Percentiles rank a stretch among this genome's conserved stretches.
Conservation (phyloP, 305 asterid genomes). For the Solanum hybrid region DNA sequence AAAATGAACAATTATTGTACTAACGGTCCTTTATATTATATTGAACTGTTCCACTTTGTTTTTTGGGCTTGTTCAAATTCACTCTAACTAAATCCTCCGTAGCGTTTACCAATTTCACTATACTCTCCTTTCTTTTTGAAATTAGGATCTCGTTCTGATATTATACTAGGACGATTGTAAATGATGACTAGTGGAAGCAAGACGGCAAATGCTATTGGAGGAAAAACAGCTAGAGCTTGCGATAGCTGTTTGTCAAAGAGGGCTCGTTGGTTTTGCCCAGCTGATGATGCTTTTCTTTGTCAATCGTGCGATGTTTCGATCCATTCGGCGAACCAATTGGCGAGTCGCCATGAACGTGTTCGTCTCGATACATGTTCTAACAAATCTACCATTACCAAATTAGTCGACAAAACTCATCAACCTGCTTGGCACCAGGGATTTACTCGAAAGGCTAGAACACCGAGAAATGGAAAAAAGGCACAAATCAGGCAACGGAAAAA, state of each 20-base stretch:
- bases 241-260: slow-evolving; percentile 57
- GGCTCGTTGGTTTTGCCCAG: slow-evolving; percentile 73
- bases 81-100: not conserved
- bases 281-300: slow-evolving; percentile 80
- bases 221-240: slow-evolving; percentile 58
- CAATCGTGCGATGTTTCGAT: slow-evolving; percentile 55
- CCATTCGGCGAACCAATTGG: slow-evolving; percentile 64
- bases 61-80: not conserved
- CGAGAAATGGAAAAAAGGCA: slow-evolving; percentile 22
- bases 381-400: not conserved
- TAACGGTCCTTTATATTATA: not conserved
- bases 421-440: slow-evolving; percentile 68
- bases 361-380: slow-evolving; percentile 38
- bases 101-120: not conserved
- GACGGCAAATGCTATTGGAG: slow-evolving; percentile 43
- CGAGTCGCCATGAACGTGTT: slow-evolving; percentile 60
- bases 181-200: slow-evolving; percentile 24
- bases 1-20: not conserved
- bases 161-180: not conserved
- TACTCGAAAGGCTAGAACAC: slow-evolving; percentile 65
- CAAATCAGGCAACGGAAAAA: not conserved
- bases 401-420: not conserved
- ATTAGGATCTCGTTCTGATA: not conserved
- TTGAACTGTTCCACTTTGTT: not conserved
- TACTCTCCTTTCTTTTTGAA: not conserved